These are phyloP conservation scores for Saccharomyces pastorianus DNA, from an alignment of 1,139 yeast genomes.

Conservation along the genomic window DNA sequence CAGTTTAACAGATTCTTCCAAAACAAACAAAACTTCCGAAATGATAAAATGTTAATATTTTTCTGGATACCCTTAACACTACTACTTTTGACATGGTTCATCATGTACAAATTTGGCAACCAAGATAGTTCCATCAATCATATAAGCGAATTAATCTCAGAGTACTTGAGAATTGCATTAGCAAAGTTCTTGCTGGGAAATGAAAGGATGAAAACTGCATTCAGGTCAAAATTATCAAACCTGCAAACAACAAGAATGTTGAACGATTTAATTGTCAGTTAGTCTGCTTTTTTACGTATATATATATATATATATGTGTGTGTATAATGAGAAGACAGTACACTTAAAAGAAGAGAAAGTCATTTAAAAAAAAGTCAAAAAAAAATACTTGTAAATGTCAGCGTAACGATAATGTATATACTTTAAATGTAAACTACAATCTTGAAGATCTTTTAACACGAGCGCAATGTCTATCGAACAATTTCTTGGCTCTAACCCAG, in stretches of 20 bases:
- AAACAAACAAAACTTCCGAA: conserved; percentile 58
- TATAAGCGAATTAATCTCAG: conserved; percentile 34
- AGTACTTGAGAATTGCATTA: conserved; percentile 42
- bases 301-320: background rate
- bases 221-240: conserved; percentile 32
- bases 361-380: background rate
- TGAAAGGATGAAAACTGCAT: conserved; percentile 54
- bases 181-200: conserved; percentile 62
- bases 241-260: conserved; percentile 21
- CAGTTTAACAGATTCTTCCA: conserved; percentile 49
- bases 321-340: background rate
- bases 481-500: conserved; percentile 80
- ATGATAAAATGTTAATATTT: conserved; percentile 78
- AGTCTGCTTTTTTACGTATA: background rate
- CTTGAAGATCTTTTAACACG: conserved; percentile 43
- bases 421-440: conserved; percentile 20
- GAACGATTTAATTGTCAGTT: conserved; percentile 15
- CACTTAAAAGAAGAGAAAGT: background rate
- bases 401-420: background rate
- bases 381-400: background rate
- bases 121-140: conserved; percentile 22
- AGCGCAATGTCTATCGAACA: conserved; percentile 76
- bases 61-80: conserved; percentile 79
- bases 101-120: conserved; percentile 46
- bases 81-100: conserved; percentile 43